Percentiles rank a stretch among this genome's conserved stretches.
Evolutionary conservation across 345 rosid genomes (phyloP).

Genomic region (Aegle marmelos): DNA sequence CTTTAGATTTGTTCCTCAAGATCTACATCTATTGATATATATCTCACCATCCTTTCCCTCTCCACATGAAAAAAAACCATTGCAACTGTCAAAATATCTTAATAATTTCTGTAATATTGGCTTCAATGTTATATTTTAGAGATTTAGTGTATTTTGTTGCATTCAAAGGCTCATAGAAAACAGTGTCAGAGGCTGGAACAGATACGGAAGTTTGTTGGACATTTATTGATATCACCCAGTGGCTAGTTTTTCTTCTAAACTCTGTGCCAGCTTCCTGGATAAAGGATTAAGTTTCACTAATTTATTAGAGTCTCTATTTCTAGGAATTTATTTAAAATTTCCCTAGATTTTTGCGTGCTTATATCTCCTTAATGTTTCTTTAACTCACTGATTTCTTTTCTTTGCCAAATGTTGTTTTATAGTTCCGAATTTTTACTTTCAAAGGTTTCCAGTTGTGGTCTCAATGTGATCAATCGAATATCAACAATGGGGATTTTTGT

Average conservation of each 20-base stretch:
- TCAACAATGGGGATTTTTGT: conserved; percentile 18
- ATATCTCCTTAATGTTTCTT: neutral
- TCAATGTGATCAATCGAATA: conserved; percentile 1
- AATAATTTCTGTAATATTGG: conserved; percentile 2
- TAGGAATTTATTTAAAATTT: conserved; percentile 1
- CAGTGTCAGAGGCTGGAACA: conserved; percentile 1
- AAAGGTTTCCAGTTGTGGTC: conserved; percentile 3
- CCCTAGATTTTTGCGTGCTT: neutral
- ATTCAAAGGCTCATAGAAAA: neutral
- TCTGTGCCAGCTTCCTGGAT: conserved; percentile 13
- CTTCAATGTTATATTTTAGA: conserved; percentile 9
- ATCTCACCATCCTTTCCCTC: conserved; percentile 7
- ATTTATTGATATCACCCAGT: neutral
- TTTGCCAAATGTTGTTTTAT: neutral
- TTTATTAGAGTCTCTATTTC: conserved; percentile 9
- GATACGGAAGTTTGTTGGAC: conserved; percentile 12
- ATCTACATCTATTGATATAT: conserved; percentile 7
- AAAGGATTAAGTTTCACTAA: neutral
- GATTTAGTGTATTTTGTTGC: neutral
- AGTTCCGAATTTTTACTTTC: conserved; percentile 10
- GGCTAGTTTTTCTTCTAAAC: conserved; percentile 15
- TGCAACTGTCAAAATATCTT: conserved; percentile 12
- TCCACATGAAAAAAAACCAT: neutral
- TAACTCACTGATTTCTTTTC: neutral
- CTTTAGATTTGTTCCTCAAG: neutral